These are phyloP conservation scores for Candida xiaguanensis DNA, from an alignment of 805 yeast species.

Conservation along the genomic window DNA sequence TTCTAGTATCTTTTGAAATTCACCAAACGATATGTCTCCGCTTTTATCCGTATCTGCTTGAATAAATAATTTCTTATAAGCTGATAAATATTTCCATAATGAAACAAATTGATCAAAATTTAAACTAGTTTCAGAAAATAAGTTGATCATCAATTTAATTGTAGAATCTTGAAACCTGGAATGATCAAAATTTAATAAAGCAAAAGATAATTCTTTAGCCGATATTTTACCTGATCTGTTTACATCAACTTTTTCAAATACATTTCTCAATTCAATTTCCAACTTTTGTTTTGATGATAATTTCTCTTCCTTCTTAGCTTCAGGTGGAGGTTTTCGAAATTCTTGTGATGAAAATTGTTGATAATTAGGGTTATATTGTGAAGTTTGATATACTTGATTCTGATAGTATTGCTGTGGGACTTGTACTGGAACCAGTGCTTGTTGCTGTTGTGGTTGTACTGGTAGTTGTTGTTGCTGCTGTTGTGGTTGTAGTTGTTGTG, in stretches of 20 bases:
- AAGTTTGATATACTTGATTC: neutral
- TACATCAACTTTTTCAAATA: slow-evolving; percentile 54
- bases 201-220: slow-evolving; percentile 53
- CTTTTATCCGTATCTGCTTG: slow-evolving; percentile 57
- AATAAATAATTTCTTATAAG: slow-evolving; percentile 62
- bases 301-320: neutral
- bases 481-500: slow-evolving; percentile 15
- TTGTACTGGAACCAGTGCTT: slow-evolving; percentile 4
- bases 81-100: slow-evolving; percentile 63
- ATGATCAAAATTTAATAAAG: slow-evolving; percentile 61
- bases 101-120: slow-evolving; percentile 62
- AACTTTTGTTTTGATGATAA: slow-evolving; percentile 36
- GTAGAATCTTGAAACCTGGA: slow-evolving; percentile 60
- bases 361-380: neutral
- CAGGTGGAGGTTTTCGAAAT: slow-evolving; percentile 3
- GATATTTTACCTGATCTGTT: slow-evolving; percentile 53
- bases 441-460: slow-evolving; percentile 10
- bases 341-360: slow-evolving; percentile 1
- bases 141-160: slow-evolving; percentile 55
- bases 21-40: slow-evolving; percentile 62
- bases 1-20: slow-evolving; percentile 56
- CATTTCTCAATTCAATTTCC: slow-evolving; percentile 45
- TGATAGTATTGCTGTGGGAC: slow-evolving; percentile 6
- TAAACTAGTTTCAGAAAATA: slow-evolving; percentile 38
- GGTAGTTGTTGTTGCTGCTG: slow-evolving; percentile 27